Conservation (phyloP, 352 stramenopile species). For the Pelagophyceae sp. region DNA sequence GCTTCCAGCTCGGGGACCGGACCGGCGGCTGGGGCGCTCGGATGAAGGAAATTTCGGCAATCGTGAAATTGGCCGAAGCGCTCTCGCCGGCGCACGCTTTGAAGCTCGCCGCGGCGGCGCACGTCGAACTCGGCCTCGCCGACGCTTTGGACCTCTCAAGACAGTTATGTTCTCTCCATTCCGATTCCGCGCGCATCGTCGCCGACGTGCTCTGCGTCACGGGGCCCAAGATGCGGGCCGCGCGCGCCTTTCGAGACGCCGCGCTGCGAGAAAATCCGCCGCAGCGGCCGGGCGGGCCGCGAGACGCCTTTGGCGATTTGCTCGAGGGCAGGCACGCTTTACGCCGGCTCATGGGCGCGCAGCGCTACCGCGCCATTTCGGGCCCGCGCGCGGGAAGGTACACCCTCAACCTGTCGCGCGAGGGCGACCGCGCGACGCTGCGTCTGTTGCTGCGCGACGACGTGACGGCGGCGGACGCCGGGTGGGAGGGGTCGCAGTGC, state of each 20-base stretch:
- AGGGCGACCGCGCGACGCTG: neutral
- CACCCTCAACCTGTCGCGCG: neutral
- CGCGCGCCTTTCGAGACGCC: neutral
- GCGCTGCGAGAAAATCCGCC: neutral
- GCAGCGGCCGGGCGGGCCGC: neutral
- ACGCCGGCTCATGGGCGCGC: neutral
- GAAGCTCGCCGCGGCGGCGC: neutral
- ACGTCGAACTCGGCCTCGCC: neutral
- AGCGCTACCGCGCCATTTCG: neutral
- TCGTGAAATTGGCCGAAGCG: too few relatives aligned
- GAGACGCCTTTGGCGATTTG: neutral
- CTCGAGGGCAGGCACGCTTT: neutral
- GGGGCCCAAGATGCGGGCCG: neutral
- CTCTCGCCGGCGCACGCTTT: neutral
- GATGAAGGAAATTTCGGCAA: too few relatives aligned
- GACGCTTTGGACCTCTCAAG: neutral
- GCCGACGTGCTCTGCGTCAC: neutral
- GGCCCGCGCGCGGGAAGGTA: conserved; percentile 6
- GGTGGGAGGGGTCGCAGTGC: neutral
- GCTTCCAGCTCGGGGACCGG: too few relatives aligned
- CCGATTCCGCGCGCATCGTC: neutral
- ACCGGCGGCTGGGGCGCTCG: too few relatives aligned
- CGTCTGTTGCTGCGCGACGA: neutral
- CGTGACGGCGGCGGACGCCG: neutral
- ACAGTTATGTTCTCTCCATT: neutral